Conservation (phyloP, 139 green algal genomes). For the Eudorina sp. region DNA sequence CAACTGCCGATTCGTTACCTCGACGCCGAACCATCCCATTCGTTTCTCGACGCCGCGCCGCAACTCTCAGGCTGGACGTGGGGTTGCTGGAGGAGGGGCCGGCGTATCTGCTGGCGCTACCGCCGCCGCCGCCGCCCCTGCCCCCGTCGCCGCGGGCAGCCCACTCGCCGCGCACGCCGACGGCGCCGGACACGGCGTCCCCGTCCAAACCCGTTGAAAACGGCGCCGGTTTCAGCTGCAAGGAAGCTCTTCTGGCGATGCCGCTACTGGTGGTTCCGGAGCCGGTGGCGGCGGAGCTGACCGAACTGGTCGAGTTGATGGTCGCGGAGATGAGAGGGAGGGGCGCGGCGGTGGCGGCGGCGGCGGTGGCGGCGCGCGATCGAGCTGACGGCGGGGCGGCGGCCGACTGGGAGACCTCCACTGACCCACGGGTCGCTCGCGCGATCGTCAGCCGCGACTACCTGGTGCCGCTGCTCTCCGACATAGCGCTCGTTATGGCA, state of each 20-base stretch:
- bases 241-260: not conserved
- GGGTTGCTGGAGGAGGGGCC: not conserved
- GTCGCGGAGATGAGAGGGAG: not conserved
- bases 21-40: not conserved
- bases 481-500: not conserved
- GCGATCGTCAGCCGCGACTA: not conserved
- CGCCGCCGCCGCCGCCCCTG: not conserved
- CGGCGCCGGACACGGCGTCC: too few relatives aligned
- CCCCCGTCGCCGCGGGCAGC: not conserved
- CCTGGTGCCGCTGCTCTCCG: not conserved
- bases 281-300: constrained; percentile 2
- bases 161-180: too few relatives aligned
- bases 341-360: not conserved
- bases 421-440: not conserved
- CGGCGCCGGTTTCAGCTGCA: not conserved
- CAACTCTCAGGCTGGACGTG: not conserved
- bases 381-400: too few relatives aligned
- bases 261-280: constrained; percentile 27
- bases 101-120: constrained; percentile 2
- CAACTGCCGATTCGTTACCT: too few relatives aligned
- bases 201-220: too few relatives aligned
- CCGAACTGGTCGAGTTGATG: not conserved
- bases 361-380: not conserved
- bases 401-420: too few relatives aligned
- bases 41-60: not conserved